Evolutionary conservation across 2,329 filamentous ascomycete genomes (phyloP), one percentile per base, ranked within the genome.

Genomic region (Fusarium coffeatum): DNA sequence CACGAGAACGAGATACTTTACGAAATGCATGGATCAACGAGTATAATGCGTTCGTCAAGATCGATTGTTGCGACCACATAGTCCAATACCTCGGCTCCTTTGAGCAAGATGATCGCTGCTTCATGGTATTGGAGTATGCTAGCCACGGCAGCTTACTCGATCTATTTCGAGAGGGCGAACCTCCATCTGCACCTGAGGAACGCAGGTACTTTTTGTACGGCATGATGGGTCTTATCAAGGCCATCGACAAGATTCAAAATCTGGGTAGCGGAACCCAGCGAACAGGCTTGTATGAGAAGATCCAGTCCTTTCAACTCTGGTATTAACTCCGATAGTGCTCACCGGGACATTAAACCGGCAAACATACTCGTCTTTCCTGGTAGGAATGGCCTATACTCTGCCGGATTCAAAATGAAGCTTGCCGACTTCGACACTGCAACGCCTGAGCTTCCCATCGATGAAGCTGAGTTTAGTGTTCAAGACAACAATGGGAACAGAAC

Each of bases 321-420:
- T n/a, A 34, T 13, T 56, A 25, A 53, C 47, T 18, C 3, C 11
- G 1, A 5, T 9, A 71, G 69, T 54, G 55, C 57, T 16, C 69
- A 71, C 18, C 58, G 69, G 5, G 69, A 71, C 2, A 69, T 72
- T 10, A 72, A 66, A 3, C 68, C 68, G 3, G 41, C 27, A 8
- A 72, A 71, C 2, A 66, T 71, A 2, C 18, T 72, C 1, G 54
- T 72, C 2, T 72, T 66, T 3, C 22, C 45, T 0, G 59, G 46
- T 6, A 16, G 15, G 4, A 2, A 42, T 5, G 60, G 27, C 15
- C 7, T 20, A 0, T 60, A 58, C 3, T 55, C 67, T 0, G 3
- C 15, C 2, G 48, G 30, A 2, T 62, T 71, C 18, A 48, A 8
- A 2, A 41, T 66, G 27, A 71, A 69, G 18, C 50, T 71, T 25